Base-by-base conservation (phyloP, 2,329 filamentous ascomycete genomes). In the Canariomyces notabilis region DNA sequence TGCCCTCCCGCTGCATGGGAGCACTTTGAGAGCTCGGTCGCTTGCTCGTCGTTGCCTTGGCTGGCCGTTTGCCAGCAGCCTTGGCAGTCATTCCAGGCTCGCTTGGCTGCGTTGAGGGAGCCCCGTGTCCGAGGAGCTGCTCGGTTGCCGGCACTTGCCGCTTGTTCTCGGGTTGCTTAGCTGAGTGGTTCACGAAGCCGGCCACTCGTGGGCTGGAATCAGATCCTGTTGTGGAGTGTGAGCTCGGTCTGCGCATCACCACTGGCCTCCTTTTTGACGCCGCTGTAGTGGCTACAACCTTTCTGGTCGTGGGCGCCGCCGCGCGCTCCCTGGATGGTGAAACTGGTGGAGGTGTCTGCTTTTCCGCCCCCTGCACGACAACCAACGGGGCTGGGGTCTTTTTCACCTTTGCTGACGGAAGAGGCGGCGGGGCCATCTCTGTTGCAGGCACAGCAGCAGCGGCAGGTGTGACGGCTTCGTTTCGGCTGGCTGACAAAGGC, bases 41-140 rank as follows among this genome's bases (percentile, higher is more conserved):
- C 36, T 49, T 15, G 46, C 48, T 36, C 36, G 26, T 22, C 35
- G 51, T 8, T 29, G 31, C 7, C 16, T 41, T 54, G 5, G 55
- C 65, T 8, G 72, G 71, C 38, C 67, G 70, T 51, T 79, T 79
- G 3, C 74, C 75, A 9, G 68, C 65, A 18, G 72, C 69, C 55
- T 76, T 77, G 14, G 67, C 63, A 51, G 70, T 75, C 44, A 50
- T 15, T 2, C 46, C 50, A 14, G 42, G 44, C 37, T 37, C 44
- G 22, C 39, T 56, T 32, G 42, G 33, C 15, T 41, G 44, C 23
- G 42, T 46, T 36, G 54, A 52, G 3, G 49, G 31, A 1, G 49
- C 46, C 6, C 42, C 36, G 2, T 44, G 50, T 3, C 38, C 44
- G n/a, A 32, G 23, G 7, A 39, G 33, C n/a, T 52, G 46, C 6